Evolutionary conservation across 2,329 filamentous ascomycete species (phyloP).

Genomic region (Fusarium tjaetaba): DNA sequence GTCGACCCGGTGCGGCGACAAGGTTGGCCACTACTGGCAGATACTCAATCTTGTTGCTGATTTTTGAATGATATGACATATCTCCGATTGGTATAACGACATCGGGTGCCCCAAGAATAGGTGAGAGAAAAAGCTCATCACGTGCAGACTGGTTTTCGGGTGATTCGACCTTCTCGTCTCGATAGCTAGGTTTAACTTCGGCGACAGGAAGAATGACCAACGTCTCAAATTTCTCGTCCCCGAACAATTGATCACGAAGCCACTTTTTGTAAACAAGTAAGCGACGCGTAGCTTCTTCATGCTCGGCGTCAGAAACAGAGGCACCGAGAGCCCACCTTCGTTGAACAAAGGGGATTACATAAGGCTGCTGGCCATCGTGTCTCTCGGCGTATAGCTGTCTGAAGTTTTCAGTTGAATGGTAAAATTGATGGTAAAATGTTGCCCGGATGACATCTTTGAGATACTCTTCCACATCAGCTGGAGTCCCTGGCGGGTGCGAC

Average conservation of each 20-base stretch:
- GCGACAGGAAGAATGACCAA: neutral
- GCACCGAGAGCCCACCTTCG: neutral
- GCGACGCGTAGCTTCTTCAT: neutral
- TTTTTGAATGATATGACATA: fast-evolving
- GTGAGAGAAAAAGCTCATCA: neutral
- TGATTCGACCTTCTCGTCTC: neutral
- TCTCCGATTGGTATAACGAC: neutral
- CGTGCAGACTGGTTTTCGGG: neutral
- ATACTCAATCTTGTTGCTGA: neutral
- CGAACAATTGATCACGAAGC: neutral
- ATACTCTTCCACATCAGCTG: neutral
- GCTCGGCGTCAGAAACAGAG: neutral
- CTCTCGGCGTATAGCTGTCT: neutral
- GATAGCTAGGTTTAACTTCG: neutral
- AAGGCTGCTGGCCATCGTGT: neutral
- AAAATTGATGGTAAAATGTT: neutral
- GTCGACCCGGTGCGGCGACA: fast-evolving
- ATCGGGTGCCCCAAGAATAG: fast-evolving
- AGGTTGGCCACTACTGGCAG: neutral
- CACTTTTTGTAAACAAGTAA: neutral
- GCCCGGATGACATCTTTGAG: neutral
- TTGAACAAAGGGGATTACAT: neutral
- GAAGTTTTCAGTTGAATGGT: neutral
- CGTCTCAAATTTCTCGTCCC: neutral
- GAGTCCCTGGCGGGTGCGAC: neutral